Conservation (phyloP, 345 rosid genomes). For the Lepidium sativum region DNA sequence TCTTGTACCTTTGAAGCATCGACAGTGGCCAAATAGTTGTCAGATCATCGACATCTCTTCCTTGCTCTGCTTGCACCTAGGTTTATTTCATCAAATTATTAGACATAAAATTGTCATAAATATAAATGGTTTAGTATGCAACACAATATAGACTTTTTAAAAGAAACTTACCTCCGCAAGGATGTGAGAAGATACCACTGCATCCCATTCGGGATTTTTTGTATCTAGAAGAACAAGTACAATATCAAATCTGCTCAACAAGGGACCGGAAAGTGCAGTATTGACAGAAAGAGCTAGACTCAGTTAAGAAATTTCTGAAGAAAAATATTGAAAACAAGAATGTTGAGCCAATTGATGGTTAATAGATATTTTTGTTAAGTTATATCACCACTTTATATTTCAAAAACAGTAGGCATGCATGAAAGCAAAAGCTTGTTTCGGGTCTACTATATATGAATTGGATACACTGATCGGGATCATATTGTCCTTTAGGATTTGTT, state of each 20-base stretch:
- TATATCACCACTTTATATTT: background rate
- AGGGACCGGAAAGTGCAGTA: conserved; percentile 91
- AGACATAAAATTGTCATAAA: background rate
- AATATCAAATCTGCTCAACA: conserved; percentile 89
- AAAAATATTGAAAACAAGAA: background rate
- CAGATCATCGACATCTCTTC: conserved; percentile 39
- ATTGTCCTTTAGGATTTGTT: conserved; percentile 95
- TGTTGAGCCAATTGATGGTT: background rate
- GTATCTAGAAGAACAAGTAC: conserved; percentile 92
- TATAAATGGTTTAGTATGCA: background rate
- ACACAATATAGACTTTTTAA: background rate
- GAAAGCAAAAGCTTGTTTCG: background rate
- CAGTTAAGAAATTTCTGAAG: conserved; percentile 40
- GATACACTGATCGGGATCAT: conserved; percentile 96
- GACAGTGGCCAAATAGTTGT: conserved; percentile 57
- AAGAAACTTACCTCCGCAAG: conserved; percentile 58
- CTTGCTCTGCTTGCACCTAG: conserved; percentile 44
- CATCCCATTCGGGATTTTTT: conserved; percentile 98
- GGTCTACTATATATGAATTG: conserved; percentile 3
- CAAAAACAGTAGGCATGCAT: background rate
- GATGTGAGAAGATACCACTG: conserved; percentile 95
- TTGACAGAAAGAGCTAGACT: conserved; percentile 81
- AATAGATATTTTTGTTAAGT: background rate
- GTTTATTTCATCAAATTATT: conserved; percentile 11
- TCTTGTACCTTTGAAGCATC: conserved; percentile 66